Evolutionary conservation across 208 protist genomes (phyloP), one percentile per base, ranked within the genome.

Genomic region (Leishmania martiniquensis): DNA sequence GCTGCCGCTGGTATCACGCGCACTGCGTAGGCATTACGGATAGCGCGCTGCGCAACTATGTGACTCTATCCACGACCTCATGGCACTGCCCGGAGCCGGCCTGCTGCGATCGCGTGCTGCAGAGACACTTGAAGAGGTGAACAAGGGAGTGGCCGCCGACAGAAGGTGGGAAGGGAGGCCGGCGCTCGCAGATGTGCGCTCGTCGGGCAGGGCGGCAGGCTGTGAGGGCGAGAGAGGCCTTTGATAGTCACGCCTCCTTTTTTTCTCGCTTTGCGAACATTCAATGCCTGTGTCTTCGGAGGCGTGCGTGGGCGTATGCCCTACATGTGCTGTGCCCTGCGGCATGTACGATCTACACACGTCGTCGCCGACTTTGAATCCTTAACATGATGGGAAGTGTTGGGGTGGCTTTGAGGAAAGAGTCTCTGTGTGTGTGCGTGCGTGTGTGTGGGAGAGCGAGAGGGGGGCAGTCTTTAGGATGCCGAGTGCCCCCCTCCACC

Each of bases 31-130:
- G 85, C 47, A 90, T 97, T 68, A 54, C 75, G 10, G 81, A 92
- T 67, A 59, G 22, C 54, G 72, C 55, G 29, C 82, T 97, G 55
- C 88, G 86, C 62, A 77, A 90, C 20, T 93, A 95, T 62, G 83
- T 92, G 47, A 80, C 85, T 15, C 78, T 97, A 0, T 93, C 92
- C 13, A 93, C 91, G 15, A 97, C 94, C 0, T 88, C 85, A 72
- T 97, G 94, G 92, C 95, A 96, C 78, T 97, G 94, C 73, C 84
- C 85, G 3, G 86, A 94, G 51, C 88, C 90, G 20, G n/a, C 75
- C 44, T 97, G 94, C 88, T 91, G 85, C 71, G 89, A 95, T 51
- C 60, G 68, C 29, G 75, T 84, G 52, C 75, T 84, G 74, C 80
- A 81, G 62, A 70, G 71, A 45, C 86, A 90, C 10, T 60, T 90